phyloP scores from a whole-genome alignment of 495 filamentous ascomycete genomes.

The Neurospora sp. region DNA sequence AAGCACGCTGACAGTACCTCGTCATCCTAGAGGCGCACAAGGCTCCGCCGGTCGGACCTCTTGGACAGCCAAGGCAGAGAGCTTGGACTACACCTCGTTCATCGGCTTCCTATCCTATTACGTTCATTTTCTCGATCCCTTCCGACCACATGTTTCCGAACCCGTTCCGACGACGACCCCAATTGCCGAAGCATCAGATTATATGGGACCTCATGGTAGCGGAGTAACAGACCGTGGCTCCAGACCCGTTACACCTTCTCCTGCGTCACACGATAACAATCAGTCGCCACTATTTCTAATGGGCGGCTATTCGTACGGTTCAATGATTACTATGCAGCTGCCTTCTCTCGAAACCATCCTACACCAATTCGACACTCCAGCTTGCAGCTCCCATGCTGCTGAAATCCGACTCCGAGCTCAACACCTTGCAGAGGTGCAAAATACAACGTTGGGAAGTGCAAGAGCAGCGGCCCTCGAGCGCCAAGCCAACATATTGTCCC shows the following conservation, averaged over 20 bases:
- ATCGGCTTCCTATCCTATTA: slow-evolving; percentile 69
- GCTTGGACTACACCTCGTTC: slow-evolving; percentile 71
- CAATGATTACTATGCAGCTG: slow-evolving; percentile 64
- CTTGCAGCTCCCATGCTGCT: slow-evolving; percentile 42
- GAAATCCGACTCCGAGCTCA: slow-evolving; percentile 60
- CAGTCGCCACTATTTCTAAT: slow-evolving; percentile 41
- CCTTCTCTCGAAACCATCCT: slow-evolving; percentile 52
- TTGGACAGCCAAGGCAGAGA: slow-evolving; percentile 75
- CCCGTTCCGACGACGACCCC: background rate
- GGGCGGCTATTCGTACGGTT: slow-evolving; percentile 88
- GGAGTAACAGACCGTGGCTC: background rate
- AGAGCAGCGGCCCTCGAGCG: slow-evolving; percentile 13
- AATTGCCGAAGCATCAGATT: background rate
- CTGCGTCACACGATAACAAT: background rate
- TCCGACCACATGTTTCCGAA: background rate
- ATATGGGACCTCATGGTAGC: background rate
- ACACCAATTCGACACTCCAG: slow-evolving; percentile 43
- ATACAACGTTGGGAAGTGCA: slow-evolving; percentile 23
- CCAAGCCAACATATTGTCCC: slow-evolving; percentile 15
- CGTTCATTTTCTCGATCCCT: slow-evolving; percentile 38
- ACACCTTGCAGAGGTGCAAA: slow-evolving; percentile 47
- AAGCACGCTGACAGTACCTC: background rate
- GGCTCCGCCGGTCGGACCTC: slow-evolving; percentile 64
- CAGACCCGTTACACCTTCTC: background rate
- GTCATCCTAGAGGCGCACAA: slow-evolving; percentile 60